phyloP scores from a whole-genome alignment of 2,329 filamentous ascomycete species.

The Graphilbum ipis-grandicollis region DNA sequence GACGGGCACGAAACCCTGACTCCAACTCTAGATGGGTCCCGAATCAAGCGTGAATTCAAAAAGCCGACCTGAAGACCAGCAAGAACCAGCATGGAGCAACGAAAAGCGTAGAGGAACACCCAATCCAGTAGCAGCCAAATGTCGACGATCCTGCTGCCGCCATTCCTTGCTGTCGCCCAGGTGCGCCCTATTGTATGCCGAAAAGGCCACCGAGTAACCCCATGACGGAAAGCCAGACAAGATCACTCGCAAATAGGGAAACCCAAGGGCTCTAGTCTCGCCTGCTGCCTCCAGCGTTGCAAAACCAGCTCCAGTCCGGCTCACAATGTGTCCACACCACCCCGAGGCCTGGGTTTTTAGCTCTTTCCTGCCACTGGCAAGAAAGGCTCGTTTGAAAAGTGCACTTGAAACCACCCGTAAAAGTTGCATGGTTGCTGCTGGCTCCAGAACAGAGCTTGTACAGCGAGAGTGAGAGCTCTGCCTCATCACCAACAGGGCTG shows the following conservation, averaged over 20 bases:
- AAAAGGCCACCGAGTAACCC: too few species aligned
- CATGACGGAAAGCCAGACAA: too few species aligned
- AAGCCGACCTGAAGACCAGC: constrained; percentile 5
- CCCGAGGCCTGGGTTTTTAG: background rate
- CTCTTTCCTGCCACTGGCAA: background rate
- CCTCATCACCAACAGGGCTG: constrained; percentile 15
- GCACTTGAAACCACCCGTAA: constrained; percentile 92
- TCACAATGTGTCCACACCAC: background rate
- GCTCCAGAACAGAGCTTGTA: background rate
- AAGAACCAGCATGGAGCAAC: background rate
- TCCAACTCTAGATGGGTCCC: constrained; percentile 85
- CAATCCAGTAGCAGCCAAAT: too few species aligned
- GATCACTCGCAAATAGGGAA: too few species aligned
- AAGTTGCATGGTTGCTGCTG: constrained; percentile 54
- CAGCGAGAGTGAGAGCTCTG: constrained; percentile 26
- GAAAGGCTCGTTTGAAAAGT: constrained; percentile 16
- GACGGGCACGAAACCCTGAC: constrained; percentile 93
- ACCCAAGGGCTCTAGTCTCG: too few species aligned
- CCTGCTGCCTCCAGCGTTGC: too few species aligned
- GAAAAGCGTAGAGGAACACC: background rate
- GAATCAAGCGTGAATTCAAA: constrained; percentile 14
- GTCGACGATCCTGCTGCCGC: too few species aligned
- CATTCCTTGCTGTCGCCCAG: too few species aligned
- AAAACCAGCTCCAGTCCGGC: background rate
- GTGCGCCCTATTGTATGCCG: too few species aligned